A percentile compares a stretch with the other conserved stretches of the same genome.
These are phyloP conservation scores for Penicillium mononematosum DNA, from an alignment of 495 filamentous ascomycete species.

Conservation along the genomic window DNA sequence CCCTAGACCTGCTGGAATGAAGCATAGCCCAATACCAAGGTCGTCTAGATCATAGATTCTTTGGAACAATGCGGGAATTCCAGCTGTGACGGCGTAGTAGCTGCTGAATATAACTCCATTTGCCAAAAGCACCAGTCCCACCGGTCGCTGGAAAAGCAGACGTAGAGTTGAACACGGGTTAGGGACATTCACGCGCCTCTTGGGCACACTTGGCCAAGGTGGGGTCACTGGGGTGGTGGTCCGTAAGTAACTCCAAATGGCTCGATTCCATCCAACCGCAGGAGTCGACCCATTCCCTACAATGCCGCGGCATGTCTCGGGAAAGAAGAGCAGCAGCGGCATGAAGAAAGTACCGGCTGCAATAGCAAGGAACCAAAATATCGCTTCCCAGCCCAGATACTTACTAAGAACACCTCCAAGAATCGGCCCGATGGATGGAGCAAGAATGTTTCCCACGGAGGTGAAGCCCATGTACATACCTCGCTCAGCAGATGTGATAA, in stretches of 20 bases:
- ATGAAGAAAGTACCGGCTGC: slow-evolving; percentile 41
- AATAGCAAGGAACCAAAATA: slow-evolving; percentile 75
- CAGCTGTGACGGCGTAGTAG: slow-evolving; percentile 39
- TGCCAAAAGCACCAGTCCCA: slow-evolving; percentile 50
- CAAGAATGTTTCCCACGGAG: slow-evolving; percentile 36
- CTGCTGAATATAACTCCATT: slow-evolving; percentile 40
- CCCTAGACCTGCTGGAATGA: slow-evolving; percentile 44
- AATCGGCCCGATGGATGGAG: slow-evolving; percentile 53
- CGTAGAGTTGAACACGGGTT: slow-evolving; percentile 38
- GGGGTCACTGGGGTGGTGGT: slow-evolving; percentile 41
- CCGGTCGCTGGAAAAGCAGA: slow-evolving; percentile 54
- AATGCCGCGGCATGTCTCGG: slow-evolving; percentile 44
- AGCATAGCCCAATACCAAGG: slow-evolving; percentile 38
- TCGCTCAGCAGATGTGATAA: slow-evolving; percentile 45
- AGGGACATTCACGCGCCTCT: slow-evolving; percentile 8
- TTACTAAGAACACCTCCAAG: slow-evolving; percentile 63
- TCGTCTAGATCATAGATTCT: slow-evolving; percentile 33
- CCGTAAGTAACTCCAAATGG: slow-evolving; percentile 30
- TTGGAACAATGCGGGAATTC: slow-evolving; percentile 31
- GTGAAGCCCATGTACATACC: slow-evolving; percentile 48
- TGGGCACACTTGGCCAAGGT: slow-evolving; percentile 47
- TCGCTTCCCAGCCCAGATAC: slow-evolving; percentile 66
- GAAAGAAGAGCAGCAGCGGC: slow-evolving; percentile 35
- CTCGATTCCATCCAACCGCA: slow-evolving; percentile 24
- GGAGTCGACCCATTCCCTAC: slow-evolving; percentile 43